Evolutionary conservation across 208 protist genomes (phyloP).

Genomic region (Spironucleus salmonicida): DNA sequence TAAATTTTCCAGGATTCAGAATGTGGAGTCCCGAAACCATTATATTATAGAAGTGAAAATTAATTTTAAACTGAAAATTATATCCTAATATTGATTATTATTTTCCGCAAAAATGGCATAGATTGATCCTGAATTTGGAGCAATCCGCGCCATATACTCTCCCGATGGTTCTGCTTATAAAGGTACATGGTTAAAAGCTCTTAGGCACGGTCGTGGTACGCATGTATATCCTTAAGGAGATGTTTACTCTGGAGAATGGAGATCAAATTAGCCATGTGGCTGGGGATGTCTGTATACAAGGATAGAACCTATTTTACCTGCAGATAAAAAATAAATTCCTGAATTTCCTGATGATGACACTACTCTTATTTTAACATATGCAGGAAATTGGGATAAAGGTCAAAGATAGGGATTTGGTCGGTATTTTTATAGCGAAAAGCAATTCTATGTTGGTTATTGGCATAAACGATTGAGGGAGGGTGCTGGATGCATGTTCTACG

Average conservation of each 20-base stretch:
- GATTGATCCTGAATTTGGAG: background rate
- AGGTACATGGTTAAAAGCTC: slow-evolving; percentile 23
- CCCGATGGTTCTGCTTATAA: slow-evolving; percentile 30
- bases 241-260: background rate
- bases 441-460: slow-evolving; percentile 14
- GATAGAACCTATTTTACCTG: no score
- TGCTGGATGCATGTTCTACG: slow-evolving; percentile 4
- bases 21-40: no score
- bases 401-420: background rate
- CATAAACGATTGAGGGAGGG: background rate
- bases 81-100: no score
- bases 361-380: background rate
- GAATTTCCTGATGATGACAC: background rate
- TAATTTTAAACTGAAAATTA: no score
- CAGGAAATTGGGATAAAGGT: slow-evolving; percentile 1
- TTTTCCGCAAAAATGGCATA: no score
- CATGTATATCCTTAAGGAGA: slow-evolving; percentile 30
- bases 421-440: slow-evolving; percentile 7
- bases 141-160: background rate
- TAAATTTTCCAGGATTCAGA: no score
- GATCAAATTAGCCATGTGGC: background rate
- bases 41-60: no score
- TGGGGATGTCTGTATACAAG: slow-evolving; percentile 1
- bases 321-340: background rate
- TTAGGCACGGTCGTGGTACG: background rate